Evolutionary conservation across 495 filamentous ascomycete species (phyloP).

Genomic region (Aspergillus bertholletiae): DNA sequence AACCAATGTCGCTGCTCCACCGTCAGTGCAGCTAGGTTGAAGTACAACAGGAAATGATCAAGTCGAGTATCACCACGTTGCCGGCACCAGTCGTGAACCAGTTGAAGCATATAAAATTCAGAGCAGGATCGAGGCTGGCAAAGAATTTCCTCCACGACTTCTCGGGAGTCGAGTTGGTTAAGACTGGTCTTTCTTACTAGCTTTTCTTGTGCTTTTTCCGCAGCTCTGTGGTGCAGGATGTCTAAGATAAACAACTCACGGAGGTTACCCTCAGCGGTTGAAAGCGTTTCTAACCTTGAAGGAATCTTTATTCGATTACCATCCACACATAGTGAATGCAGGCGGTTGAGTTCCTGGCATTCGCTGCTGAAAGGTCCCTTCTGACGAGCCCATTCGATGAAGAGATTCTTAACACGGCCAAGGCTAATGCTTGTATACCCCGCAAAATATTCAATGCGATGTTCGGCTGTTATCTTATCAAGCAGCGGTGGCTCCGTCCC

Average conservation of each 20-base stretch:
- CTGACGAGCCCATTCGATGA: not conserved
- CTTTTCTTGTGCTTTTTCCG: not conserved
- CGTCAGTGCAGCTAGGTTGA: not conserved
- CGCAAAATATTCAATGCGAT: constrained; percentile 3
- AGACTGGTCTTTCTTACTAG: not conserved
- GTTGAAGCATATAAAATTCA: not conserved
- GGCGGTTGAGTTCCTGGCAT: not conserved
- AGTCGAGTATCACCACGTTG: not conserved
- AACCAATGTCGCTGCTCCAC: not conserved
- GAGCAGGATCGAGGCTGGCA: constrained; percentile 1
- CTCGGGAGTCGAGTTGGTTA: not conserved
- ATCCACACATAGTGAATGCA: constrained; percentile 2
- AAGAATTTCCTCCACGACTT: not conserved
- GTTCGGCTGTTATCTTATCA: not conserved
- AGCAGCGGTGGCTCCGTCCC: not conserved
- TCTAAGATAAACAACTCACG: not conserved
- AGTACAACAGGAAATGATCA: not conserved
- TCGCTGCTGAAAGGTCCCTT: constrained; percentile 2
- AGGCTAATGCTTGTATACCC: constrained; percentile 1
- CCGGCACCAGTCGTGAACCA: constrained; percentile 1
- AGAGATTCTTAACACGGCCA: not conserved
- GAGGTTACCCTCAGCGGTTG: not conserved
- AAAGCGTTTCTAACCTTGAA: not conserved
- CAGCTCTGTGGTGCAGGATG: not conserved
- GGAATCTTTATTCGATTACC: constrained; percentile 1